These are phyloP conservation scores for Diplodia seriata DNA, from an alignment of 2,329 filamentous ascomycete species.

Conservation along the genomic window DNA sequence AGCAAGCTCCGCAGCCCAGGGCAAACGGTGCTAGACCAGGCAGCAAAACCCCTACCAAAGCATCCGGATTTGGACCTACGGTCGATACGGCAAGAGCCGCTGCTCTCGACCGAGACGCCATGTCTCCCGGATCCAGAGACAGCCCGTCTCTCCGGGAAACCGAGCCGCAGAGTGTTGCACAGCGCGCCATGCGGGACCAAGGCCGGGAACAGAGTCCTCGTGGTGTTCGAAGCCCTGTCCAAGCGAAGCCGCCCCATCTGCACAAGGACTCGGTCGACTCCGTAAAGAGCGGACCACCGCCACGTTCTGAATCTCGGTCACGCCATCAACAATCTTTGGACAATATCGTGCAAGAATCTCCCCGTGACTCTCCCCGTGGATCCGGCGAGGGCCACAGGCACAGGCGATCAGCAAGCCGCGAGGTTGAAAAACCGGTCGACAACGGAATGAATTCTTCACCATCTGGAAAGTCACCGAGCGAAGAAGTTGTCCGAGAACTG, in stretches of 20 bases:
- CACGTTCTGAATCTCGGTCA: constrained; percentile 14
- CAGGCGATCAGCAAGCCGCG: constrained; percentile 42
- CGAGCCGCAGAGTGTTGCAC: constrained; percentile 24
- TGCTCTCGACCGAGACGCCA: constrained; percentile 55
- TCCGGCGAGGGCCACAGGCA: constrained; percentile 36
- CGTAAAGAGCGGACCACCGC: background rate
- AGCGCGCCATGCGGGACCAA: constrained; percentile 29
- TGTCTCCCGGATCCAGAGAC: constrained; percentile 55
- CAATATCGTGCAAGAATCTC: constrained; percentile 23
- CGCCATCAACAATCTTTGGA: constrained; percentile 24
- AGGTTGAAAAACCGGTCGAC: constrained; percentile 56
- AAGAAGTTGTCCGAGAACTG: constrained; percentile 82
- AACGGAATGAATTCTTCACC: constrained; percentile 66
- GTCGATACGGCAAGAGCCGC: constrained; percentile 51
- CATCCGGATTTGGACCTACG: constrained; percentile 53
- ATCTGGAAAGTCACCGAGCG: constrained; percentile 69
- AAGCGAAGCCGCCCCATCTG: constrained; percentile 36
- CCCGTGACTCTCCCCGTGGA: constrained; percentile 15
- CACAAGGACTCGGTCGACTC: constrained; percentile 48
- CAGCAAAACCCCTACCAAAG: constrained; percentile 61
- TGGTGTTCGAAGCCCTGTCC: constrained; percentile 5
- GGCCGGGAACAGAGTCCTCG: constrained; percentile 18
- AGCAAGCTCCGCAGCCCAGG: constrained; percentile 66
- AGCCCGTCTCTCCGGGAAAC: constrained; percentile 37
- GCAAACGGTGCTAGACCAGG: constrained; percentile 48